Evolutionary conservation across 768 basidiomycete genomes (phyloP).

Genomic region (Hygrocybe punicea): DNA sequence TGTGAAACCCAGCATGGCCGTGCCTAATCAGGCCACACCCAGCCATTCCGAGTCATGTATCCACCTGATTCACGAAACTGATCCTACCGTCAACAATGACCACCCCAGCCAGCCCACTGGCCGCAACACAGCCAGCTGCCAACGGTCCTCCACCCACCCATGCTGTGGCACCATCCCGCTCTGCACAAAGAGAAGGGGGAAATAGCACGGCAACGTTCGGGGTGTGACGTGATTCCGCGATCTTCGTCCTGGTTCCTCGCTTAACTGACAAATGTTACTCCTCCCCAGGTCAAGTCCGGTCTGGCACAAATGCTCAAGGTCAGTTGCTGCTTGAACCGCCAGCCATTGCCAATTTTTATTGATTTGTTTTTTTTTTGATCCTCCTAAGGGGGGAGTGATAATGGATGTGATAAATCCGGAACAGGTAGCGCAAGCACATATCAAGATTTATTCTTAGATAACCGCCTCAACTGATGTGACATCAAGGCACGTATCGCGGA

Average conservation of each 20-base stretch:
- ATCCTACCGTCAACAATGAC: background rate
- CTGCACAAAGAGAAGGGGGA: constrained; percentile 48
- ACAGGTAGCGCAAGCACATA: constrained; percentile 32
- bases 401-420: constrained; percentile 93
- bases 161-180: constrained; percentile 47
- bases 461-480: constrained; percentile 12
- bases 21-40: too few species aligned
- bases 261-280: background rate
- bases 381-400: constrained; percentile 57
- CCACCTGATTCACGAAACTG: too few species aligned
- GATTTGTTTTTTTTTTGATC: background rate
- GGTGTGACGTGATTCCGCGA: constrained; percentile 35
- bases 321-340: constrained; percentile 14
- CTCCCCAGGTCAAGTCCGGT: constrained; percentile 78
- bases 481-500: constrained; percentile 90
- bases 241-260: constrained; percentile 6
- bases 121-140: background rate
- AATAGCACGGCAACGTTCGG: constrained; percentile 69
- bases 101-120: background rate
- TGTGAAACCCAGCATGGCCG: too few species aligned
- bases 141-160: constrained; percentile 33
- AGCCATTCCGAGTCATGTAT: too few species aligned
- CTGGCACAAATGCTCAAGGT: constrained; percentile 97
- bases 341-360: constrained; percentile 3
- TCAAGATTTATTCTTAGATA: constrained; percentile 4